Percentiles rank a stretch among this genome's conserved stretches.
Evolutionary conservation across 2,329 filamentous ascomycete genomes (phyloP).

Genomic region (Hirsutella rhossiliensis): DNA sequence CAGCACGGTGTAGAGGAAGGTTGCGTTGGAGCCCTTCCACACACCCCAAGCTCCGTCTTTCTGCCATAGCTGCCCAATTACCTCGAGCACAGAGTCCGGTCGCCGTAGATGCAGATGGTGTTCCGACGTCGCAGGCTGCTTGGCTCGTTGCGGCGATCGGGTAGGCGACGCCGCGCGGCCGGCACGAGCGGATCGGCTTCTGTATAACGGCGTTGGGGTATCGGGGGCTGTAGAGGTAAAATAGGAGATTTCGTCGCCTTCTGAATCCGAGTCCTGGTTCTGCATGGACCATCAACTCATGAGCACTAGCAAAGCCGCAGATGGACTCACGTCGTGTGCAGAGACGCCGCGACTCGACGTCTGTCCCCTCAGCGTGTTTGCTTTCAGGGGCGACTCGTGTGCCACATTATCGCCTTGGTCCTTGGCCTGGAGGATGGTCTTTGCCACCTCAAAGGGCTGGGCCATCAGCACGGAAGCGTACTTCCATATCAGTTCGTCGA

Average conservation of each 20-base stretch:
- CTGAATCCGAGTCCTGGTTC: conserved; percentile 49
- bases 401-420: conserved; percentile 37
- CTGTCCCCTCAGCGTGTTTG: conserved; percentile 14
- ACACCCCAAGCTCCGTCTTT: conserved; percentile 85
- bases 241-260: conserved; percentile 70
- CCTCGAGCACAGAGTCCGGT: conserved; percentile 72
- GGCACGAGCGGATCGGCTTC: conserved; percentile 17
- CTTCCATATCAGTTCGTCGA: conserved; percentile 83
- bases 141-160: conserved; percentile 18
- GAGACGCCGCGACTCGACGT: conserved; percentile 20
- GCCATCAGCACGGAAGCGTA: conserved; percentile 82
- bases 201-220: conserved; percentile 36
- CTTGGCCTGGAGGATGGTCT: conserved; percentile 76
- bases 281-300: background rate
- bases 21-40: conserved; percentile 89
- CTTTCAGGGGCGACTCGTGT: conserved; percentile 10
- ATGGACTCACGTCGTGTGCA: conserved; percentile 20
- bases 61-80: conserved; percentile 77
- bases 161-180: conserved; percentile 20
- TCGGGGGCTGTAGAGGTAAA: conserved; percentile 57
- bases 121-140: conserved; percentile 20
- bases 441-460: conserved; percentile 95
- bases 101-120: conserved; percentile 62
- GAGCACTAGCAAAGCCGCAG: background rate
- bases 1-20: conserved; percentile 82